Evolutionary conservation across 2,329 filamentous ascomycete genomes (phyloP).

Genomic region (Trichoderma endophyticum): DNA sequence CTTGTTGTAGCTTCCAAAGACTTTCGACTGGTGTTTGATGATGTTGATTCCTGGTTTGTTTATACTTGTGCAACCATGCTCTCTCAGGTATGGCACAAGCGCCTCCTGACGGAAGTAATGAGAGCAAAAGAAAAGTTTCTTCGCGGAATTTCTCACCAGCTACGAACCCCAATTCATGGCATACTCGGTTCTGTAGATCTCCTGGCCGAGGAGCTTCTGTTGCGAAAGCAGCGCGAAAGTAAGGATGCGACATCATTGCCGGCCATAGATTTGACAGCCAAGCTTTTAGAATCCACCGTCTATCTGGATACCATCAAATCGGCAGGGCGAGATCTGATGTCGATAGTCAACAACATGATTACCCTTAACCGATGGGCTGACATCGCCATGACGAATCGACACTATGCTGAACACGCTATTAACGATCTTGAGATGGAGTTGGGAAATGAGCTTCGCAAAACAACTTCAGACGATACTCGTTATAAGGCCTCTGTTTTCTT

Average conservation of each 20-base stretch:
- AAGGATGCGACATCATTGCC: not conserved
- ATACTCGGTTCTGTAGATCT: not conserved
- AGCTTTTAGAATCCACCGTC: not conserved
- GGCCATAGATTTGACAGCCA: not conserved
- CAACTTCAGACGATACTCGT: not conserved
- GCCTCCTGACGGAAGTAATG: not conserved
- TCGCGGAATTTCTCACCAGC: not conserved
- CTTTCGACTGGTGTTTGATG: not conserved
- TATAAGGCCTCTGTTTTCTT: not conserved
- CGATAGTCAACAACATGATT: slow-evolving; percentile 5
- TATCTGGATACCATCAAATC: not conserved
- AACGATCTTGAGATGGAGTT: not conserved
- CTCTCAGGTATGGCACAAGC: not conserved
- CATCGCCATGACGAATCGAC: not conserved
- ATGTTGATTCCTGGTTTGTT: not conserved
- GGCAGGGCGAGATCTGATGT: not conserved
- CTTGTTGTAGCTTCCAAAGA: not conserved
- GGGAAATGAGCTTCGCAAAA: not conserved
- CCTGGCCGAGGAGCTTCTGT: not conserved
- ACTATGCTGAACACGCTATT: not conserved
- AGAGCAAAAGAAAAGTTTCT: slow-evolving; percentile 2
- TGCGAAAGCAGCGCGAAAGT: not conserved
- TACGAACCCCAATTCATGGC: not conserved
- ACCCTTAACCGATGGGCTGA: not conserved
- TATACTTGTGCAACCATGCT: not conserved